Evolutionary conservation across 257 asterid species (phyloP), one percentile per base, ranked within the genome.

Genomic region (Buddleja alternifolia): DNA sequence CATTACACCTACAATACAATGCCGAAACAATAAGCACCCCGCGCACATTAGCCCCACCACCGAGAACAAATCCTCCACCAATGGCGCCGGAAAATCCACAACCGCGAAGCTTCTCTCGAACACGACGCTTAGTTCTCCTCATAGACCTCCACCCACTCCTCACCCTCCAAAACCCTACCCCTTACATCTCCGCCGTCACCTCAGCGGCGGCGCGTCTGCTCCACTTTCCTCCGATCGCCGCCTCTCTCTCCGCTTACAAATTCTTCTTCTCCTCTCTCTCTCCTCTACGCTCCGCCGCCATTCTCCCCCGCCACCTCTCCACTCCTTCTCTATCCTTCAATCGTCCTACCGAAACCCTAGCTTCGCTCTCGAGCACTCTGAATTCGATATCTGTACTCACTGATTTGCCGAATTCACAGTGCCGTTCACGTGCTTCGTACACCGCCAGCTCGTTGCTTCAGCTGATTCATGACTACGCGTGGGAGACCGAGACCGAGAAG

Each of bases 251-350:
- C 68, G 85, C 97, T 60, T 85, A 76, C 82, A 86, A 84, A 60
- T 16, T 90, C 67, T 94, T 89, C 86, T 83, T 82, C 81, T 93
- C 99, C 58, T 93, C 97, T 51, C 84, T 93, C 58, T 75, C 93
- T 45, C 91, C 93, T n/a, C 73, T 81, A 58, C 87, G 81, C 1
- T 81, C 93, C 4, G 76, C 82, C 42, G 80, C 87, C 6, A 76
- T 55, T 36, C 75, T 89, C 46, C 81, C 83, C 52, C 75, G 71
- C 61, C 80, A 81, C 39, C 61, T 76, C 50, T 73, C 74, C 15
- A 24, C 67, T 14, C 54, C 79, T 10, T 72, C 84, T 11, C 69
- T 81, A 53, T 77, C 87, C 66, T 87, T 87, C 79, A 72, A 66
- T 61, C 77, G 69, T 54, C 76, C 81, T 3, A 8, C 81, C 0